Evolutionary conservation across 108 stramenopile species (phyloP).

Genomic region (Skeletonema menzelii): DNA sequence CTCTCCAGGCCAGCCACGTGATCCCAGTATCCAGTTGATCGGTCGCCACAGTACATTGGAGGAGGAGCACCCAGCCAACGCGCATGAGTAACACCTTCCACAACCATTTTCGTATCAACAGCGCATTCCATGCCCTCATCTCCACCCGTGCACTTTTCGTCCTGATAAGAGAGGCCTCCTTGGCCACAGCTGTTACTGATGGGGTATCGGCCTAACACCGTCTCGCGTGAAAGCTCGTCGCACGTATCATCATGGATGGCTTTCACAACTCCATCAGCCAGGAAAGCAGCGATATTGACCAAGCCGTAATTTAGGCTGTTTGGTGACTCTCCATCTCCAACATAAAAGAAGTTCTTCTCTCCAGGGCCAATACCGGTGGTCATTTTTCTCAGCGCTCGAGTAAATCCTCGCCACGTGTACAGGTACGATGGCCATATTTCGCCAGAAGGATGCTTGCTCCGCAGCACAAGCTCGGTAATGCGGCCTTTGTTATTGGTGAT

Average conservation of each 20-base stretch:
- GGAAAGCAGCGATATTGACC: constrained; percentile 37
- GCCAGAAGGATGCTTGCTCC: constrained; percentile 32
- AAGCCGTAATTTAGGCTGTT: constrained; percentile 29
- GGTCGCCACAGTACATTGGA: constrained; percentile 41
- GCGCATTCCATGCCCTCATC: constrained; percentile 45
- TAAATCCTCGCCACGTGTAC: constrained; percentile 36
- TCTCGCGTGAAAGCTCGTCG: constrained; percentile 31
- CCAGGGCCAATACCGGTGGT: constrained; percentile 29
- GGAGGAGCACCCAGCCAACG: constrained; percentile 49
- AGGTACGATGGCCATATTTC: constrained; percentile 26
- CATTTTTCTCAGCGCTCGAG: constrained; percentile 33
- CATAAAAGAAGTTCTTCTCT: constrained; percentile 37
- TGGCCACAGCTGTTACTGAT: constrained; percentile 50
- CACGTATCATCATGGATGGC: constrained; percentile 41
- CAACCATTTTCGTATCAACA: constrained; percentile 48
- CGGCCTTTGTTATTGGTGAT: constrained; percentile 8
- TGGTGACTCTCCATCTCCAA: constrained; percentile 29
- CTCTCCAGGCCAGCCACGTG: constrained; percentile 36
- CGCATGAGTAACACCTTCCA: constrained; percentile 44
- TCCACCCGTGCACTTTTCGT: constrained; percentile 28
- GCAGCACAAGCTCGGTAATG: constrained; percentile 17
- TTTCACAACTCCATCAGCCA: constrained; percentile 41
- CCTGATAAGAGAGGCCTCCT: constrained; percentile 37
- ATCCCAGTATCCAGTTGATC: constrained; percentile 52
- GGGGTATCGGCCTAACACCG: constrained; percentile 38